These are phyloP conservation scores for Cryptococcus sp. DNA, from an alignment of 1,284 basidiomycete genomes.

Conservation along the genomic window DNA sequence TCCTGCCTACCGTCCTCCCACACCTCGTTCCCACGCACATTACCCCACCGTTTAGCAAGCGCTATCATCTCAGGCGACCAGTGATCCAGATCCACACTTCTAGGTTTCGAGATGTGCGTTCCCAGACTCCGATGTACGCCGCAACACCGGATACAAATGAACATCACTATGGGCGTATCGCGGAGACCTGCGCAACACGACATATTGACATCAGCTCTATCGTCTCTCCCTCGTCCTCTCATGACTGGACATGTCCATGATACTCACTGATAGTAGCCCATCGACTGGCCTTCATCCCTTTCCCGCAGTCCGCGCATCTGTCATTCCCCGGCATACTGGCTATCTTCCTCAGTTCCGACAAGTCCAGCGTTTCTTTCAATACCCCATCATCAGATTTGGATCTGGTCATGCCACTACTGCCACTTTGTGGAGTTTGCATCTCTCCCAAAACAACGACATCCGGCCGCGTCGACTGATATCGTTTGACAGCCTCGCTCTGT, in stretches of 20 bases:
- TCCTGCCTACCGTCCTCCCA: slow-evolving; percentile 48
- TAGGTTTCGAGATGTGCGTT: slow-evolving; percentile 58
- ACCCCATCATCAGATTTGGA: neutral
- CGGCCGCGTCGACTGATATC: too few relatives aligned
- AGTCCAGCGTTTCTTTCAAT: slow-evolving; percentile 29
- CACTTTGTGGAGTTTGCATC: slow-evolving; percentile 5
- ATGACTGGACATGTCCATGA: too few relatives aligned
- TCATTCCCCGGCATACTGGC: slow-evolving; percentile 49
- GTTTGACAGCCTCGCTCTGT: slow-evolving; percentile 18
- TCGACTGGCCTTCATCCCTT: slow-evolving; percentile 44
- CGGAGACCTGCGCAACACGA: slow-evolving; percentile 31
- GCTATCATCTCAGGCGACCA: slow-evolving; percentile 54
- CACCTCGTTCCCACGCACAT: slow-evolving; percentile 48
- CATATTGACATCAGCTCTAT: neutral
- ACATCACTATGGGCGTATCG: slow-evolving; percentile 55
- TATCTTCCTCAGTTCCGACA: slow-evolving; percentile 45
- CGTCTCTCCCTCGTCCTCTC: neutral
- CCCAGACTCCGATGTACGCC: slow-evolving; percentile 58
- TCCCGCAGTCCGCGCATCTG: slow-evolving; percentile 56
- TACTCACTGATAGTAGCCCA: slow-evolving; percentile 52
- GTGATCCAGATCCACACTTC: slow-evolving; percentile 57
- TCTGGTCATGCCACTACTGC: neutral
- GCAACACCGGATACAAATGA: slow-evolving; percentile 58
- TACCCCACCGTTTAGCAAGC: slow-evolving; percentile 52
- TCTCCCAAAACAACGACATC: too few relatives aligned